These are phyloP conservation scores for Eucalyptus pauciflora DNA, from an alignment of 345 rosid genomes.

Conservation along the genomic window DNA sequence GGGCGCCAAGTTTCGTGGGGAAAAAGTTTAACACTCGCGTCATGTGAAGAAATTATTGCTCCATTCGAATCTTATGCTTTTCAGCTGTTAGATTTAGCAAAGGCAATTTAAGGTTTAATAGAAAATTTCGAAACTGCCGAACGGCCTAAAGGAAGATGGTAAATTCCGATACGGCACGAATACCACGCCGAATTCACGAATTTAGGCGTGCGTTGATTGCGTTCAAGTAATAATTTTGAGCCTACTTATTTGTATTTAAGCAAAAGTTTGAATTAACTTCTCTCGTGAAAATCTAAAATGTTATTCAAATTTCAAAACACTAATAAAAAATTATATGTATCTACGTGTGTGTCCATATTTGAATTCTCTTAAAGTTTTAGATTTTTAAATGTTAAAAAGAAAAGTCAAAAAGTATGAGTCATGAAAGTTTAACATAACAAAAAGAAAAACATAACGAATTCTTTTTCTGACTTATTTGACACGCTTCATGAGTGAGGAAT, in stretches of 20 bases:
- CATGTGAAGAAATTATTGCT: not conserved
- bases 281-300: not conserved
- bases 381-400: not conserved
- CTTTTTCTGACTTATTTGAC: not conserved
- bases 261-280: not conserved
- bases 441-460: not conserved
- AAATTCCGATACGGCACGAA: not conserved
- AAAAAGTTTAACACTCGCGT: not conserved
- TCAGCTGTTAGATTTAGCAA: not conserved
- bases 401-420: not conserved
- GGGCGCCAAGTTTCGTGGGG: not conserved
- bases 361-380: not conserved
- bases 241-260: not conserved
- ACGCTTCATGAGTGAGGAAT: rapidly evolving
- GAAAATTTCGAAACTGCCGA: not conserved
- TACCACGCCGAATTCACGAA: not conserved
- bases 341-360: not conserved
- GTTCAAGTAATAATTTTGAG: not conserved
- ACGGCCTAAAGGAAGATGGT: not conserved
- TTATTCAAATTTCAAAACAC: not conserved
- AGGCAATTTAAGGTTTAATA: not conserved
- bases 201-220: not conserved
- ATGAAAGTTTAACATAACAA: not conserved
- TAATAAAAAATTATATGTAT: not conserved
- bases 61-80: not conserved